phyloP scores from a whole-genome alignment of 2,329 filamentous ascomycete species.

The Ophidiomyces ophidiicola region DNA sequence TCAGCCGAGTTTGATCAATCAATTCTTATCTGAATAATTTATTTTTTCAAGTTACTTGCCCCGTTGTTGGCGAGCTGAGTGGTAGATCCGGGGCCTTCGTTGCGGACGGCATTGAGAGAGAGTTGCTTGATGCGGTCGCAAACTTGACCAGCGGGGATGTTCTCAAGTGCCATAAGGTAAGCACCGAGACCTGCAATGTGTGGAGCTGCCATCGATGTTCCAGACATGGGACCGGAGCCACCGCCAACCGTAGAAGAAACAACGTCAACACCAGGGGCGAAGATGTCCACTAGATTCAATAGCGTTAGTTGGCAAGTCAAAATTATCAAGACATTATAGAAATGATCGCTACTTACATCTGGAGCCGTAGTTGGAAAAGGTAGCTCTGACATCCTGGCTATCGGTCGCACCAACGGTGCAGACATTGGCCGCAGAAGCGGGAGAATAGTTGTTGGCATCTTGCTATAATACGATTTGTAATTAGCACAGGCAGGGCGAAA shows the following conservation, averaged over 20 bases:
- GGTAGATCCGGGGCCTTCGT: conserved; percentile 19
- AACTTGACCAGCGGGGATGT: conserved; percentile 35
- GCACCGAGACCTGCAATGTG: conserved; percentile 45
- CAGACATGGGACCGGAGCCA: conserved; percentile 35
- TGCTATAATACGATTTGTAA: conserved; percentile 13
- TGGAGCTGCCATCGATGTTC: conserved; percentile 30
- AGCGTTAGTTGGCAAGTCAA: background rate
- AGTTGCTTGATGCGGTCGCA: conserved; percentile 42
- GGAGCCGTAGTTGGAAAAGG: conserved; percentile 32
- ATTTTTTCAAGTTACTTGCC: background rate
- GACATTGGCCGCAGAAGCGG: conserved; percentile 29
- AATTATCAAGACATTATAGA: background rate
- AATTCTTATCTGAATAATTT: background rate
- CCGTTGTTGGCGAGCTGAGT: conserved; percentile 24
- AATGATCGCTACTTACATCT: conserved; percentile 22
- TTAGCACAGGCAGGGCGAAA: background rate
- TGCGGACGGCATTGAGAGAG: conserved; percentile 26
- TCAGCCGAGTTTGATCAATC: no score
- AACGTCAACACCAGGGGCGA: conserved; percentile 44
- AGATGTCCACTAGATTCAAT: conserved; percentile 38
- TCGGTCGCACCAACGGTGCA: conserved; percentile 34
- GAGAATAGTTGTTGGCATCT: conserved; percentile 26
- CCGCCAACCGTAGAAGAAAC: conserved; percentile 39
- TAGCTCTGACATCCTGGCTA: conserved; percentile 24
- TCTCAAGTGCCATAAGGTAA: conserved; percentile 41